A percentile compares a stretch with the other conserved stretches of the same genome.
These are phyloP conservation scores for Chalaropsis thielavioides DNA, from an alignment of 2,329 filamentous ascomycete species.

Conservation along the genomic window DNA sequence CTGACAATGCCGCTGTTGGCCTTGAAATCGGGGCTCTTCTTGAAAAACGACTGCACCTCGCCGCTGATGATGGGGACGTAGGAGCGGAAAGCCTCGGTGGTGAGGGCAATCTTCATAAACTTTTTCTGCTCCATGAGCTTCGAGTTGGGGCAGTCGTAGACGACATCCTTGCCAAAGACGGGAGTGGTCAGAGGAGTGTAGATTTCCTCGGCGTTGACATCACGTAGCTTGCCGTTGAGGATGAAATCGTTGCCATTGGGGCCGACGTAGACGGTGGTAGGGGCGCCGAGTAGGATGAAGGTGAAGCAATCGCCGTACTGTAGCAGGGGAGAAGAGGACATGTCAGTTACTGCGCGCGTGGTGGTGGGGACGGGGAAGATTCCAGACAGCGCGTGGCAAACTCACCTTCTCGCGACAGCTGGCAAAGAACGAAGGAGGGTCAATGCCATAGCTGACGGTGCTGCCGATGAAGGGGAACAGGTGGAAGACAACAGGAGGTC, in stretches of 20 bases:
- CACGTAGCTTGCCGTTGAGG: conserved; percentile 77
- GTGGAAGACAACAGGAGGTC: conserved; percentile 69
- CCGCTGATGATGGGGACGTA: conserved; percentile 67
- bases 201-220: conserved; percentile 81
- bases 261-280: conserved; percentile 74
- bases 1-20: conserved; percentile 53
- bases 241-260: conserved; percentile 81
- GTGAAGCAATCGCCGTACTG: conserved; percentile 84
- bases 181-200: conserved; percentile 62
- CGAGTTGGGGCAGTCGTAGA: conserved; percentile 80
- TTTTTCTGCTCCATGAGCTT: conserved; percentile 97
- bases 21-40: conserved; percentile 52
- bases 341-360: conserved; percentile 1
- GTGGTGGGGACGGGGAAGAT: too few relatives aligned
- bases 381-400: conserved; percentile 10
- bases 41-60: conserved; percentile 61
- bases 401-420: conserved; percentile 59
- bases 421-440: conserved; percentile 78
- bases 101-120: conserved; percentile 74
- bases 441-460: conserved; percentile 88
- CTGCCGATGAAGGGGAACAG: conserved; percentile 75
- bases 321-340: not conserved
- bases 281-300: conserved; percentile 75
- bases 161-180: conserved; percentile 70
- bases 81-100: conserved; percentile 54